Conservation (phyloP, 148 eudicot genomes). For the Camellia japonica region DNA sequence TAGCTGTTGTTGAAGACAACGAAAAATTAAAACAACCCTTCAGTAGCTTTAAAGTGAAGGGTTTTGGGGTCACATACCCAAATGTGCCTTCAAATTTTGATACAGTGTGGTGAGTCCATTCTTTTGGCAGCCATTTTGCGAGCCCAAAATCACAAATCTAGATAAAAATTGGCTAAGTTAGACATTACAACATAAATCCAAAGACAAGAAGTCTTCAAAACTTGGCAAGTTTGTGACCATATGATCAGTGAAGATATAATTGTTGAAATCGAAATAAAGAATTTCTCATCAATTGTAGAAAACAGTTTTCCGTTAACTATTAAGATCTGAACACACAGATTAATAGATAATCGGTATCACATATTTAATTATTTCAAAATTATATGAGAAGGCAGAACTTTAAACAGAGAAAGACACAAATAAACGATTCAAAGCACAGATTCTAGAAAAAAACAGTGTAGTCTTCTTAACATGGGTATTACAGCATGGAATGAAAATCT, state of each 20-base stretch:
- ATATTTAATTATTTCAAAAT: no score
- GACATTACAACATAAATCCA: not conserved
- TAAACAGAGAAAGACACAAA: no score
- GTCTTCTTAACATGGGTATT: no score
- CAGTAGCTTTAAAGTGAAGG: not conserved
- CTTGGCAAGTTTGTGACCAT: not conserved
- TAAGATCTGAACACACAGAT: no score
- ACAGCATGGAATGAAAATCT: no score
- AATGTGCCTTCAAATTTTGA: conserved; percentile 88
- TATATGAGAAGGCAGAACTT: no score
- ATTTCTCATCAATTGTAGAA: no score
- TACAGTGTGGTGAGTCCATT: conserved; percentile 70
- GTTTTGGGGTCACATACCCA: conserved; percentile 48
- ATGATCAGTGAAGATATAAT: not conserved
- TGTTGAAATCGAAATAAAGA: no score
- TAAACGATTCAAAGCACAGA: no score
- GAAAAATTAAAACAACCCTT: conserved; percentile 8
- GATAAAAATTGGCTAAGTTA: not conserved
- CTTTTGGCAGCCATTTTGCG: conserved; percentile 85
- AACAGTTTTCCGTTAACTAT: no score
- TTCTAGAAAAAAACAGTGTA: no score
- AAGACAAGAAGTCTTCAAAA: not conserved
- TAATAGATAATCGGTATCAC: no score
- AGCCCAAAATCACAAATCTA: conserved; percentile 97
- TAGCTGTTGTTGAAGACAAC: conserved; percentile 48